Evolutionary conservation across 345 rosid genomes (phyloP).

Genomic region (Eucalyptus pauciflora): DNA sequence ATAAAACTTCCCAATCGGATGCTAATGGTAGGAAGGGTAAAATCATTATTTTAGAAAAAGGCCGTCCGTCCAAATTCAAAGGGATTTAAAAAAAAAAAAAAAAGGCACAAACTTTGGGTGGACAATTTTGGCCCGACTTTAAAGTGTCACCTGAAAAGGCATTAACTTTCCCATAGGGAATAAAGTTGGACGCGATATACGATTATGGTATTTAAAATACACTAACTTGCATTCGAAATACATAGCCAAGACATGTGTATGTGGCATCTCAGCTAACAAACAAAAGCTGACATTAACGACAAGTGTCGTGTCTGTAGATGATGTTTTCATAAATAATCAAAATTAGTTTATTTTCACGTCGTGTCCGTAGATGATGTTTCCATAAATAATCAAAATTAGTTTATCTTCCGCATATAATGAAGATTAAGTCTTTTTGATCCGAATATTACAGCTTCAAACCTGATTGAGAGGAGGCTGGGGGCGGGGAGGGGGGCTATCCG

Average conservation of each 20-base stretch:
- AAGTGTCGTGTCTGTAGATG: not conserved
- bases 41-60: not conserved
- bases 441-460: not conserved
- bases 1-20: not conserved
- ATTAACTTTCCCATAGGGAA: not conserved
- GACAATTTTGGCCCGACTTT: not conserved
- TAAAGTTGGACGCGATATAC: not conserved
- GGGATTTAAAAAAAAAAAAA: not conserved
- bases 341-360: no score
- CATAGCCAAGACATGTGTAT: not conserved
- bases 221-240: not conserved
- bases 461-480: not conserved
- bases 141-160: not conserved
- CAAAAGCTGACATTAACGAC: accelerated
- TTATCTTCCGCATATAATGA: not conserved
- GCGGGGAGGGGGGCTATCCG: not conserved
- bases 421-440: not conserved
- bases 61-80: not conserved
- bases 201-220: not conserved
- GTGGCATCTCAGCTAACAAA: not conserved
- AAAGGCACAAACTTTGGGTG: not conserved
- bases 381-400: not conserved
- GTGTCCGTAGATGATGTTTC: not conserved
- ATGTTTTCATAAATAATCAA: not conserved
- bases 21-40: not conserved